Evolutionary conservation across 2,329 filamentous ascomycete species (phyloP).

Genomic region (Epichloe aotearoae): DNA sequence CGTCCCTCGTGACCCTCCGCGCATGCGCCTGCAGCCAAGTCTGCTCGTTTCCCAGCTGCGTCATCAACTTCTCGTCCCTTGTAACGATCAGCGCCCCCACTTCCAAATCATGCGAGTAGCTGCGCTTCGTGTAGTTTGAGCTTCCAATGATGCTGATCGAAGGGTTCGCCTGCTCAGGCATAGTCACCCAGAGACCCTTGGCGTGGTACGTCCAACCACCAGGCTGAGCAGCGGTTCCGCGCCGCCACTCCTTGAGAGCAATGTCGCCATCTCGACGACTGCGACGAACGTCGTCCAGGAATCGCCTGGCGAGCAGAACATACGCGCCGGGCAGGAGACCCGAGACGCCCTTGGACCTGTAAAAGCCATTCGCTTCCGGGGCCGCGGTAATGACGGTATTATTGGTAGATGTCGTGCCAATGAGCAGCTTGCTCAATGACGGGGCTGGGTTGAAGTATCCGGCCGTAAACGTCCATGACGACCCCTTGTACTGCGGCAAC

Average conservation of each 20-base stretch:
- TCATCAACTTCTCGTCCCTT: slow-evolving; percentile 55
- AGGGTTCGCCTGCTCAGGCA: slow-evolving; percentile 52
- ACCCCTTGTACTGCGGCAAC: slow-evolving; percentile 47
- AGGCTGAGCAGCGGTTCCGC: slow-evolving; percentile 65
- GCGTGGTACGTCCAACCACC: slow-evolving; percentile 96
- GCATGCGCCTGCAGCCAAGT: slow-evolving; percentile 68
- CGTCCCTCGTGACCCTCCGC: slow-evolving; percentile 53
- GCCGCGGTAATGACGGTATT: slow-evolving; percentile 87
- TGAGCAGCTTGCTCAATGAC: slow-evolving; percentile 64
- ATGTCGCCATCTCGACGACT: slow-evolving; percentile 42
- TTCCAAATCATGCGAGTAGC: slow-evolving; percentile 85
- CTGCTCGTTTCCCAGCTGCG: slow-evolving; percentile 65
- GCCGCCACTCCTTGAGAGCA: slow-evolving; percentile 73
- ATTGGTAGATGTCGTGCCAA: slow-evolving; percentile 53
- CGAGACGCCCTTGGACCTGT: slow-evolving; percentile 72
- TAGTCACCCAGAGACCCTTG: slow-evolving; percentile 84
- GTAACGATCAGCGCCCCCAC: slow-evolving; percentile 81
- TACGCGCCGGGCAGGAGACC: slow-evolving; percentile 88
- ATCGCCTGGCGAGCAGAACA: slow-evolving; percentile 72
- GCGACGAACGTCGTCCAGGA: slow-evolving; percentile 48
- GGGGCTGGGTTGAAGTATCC: slow-evolving; percentile 97
- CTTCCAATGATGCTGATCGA: slow-evolving; percentile 77
- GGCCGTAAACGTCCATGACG: slow-evolving; percentile 90
- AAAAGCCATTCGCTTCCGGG: slow-evolving; percentile 92
- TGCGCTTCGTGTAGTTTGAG: slow-evolving; percentile 90